Conservation (phyloP, 2,329 filamentous ascomycete genomes). For the Aspergillus tamarii region DNA sequence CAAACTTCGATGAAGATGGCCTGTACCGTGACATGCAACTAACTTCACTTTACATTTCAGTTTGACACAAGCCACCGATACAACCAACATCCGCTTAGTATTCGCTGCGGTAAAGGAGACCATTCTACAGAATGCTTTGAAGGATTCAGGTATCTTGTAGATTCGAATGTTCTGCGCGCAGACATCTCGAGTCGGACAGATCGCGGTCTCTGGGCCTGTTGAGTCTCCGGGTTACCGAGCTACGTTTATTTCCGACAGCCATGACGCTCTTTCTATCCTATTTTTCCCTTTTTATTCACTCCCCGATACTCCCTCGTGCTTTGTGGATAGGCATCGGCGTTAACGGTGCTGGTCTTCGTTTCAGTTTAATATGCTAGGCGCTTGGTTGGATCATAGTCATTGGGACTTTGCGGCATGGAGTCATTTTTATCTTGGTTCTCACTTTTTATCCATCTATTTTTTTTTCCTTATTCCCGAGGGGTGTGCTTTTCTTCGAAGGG, state of each 20-base stretch:
- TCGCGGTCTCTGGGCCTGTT: neutral
- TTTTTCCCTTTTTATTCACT: conserved; percentile 12
- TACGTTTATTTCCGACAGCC: conserved; percentile 12
- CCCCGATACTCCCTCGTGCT: conserved; percentile 19
- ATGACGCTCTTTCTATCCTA: conserved; percentile 19
- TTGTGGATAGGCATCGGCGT: conserved; percentile 27
- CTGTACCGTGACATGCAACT: conserved; percentile 1
- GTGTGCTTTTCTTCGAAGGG: conserved; percentile 4
- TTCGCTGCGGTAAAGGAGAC: conserved; percentile 99
- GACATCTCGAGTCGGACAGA: neutral
- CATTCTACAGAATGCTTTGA: conserved; percentile 95
- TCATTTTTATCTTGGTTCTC: conserved; percentile 10
- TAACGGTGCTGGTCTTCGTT: conserved; percentile 19
- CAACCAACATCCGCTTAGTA: conserved; percentile 94
- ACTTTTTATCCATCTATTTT: neutral
- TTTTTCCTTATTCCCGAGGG: conserved; percentile 8
- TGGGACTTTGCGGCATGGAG: conserved; percentile 26
- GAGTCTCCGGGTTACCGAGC: neutral
- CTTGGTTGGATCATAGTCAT: conserved; percentile 24
- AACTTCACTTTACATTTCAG: conserved; percentile 53
- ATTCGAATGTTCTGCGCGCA: neutral
- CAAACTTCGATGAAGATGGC: neutral
- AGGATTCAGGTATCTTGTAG: conserved; percentile 92
- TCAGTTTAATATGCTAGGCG: conserved; percentile 25
- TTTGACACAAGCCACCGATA: conserved; percentile 97